These are phyloP conservation scores for Prunus armeniaca DNA, from an alignment of 306 rosid genomes.

Conservation along the genomic window DNA sequence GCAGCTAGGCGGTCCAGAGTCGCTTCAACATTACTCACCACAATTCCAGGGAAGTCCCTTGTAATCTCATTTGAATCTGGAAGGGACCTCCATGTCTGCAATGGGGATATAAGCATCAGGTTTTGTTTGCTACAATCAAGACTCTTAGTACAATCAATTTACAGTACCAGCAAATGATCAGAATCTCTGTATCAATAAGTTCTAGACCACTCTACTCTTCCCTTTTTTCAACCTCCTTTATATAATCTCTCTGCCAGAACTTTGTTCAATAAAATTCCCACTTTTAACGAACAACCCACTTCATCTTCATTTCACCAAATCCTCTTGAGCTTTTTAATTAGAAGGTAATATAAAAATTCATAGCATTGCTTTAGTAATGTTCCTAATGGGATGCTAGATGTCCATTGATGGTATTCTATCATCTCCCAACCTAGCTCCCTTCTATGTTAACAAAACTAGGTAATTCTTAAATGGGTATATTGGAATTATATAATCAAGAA, in stretches of 20 bases:
- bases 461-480: not conserved
- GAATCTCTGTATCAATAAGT: not conserved
- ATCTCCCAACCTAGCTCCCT: not conserved
- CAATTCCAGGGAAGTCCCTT: slow-evolving; percentile 65
- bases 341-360: not conserved
- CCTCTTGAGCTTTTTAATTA: not conserved
- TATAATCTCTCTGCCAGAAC: not conserved
- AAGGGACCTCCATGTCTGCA: slow-evolving; percentile 97
- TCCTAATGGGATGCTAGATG: not conserved
- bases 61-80: slow-evolving; percentile 94
- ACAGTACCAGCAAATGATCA: not conserved
- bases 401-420: not conserved
- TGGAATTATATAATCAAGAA: not conserved
- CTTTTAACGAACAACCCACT: not conserved
- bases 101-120: slow-evolving; percentile 17
- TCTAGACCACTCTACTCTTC: not conserved
- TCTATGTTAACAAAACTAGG: not conserved
- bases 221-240: not conserved
- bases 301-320: not conserved
- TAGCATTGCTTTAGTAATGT: not conserved
- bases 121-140: slow-evolving; percentile 12
- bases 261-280: not conserved
- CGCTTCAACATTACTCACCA: slow-evolving; percentile 54
- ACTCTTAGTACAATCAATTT: not conserved
- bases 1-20: slow-evolving; percentile 66